Conservation (phyloP, 2,329 filamentous ascomycete species). For the Trematosphaeria pertusa region DNA sequence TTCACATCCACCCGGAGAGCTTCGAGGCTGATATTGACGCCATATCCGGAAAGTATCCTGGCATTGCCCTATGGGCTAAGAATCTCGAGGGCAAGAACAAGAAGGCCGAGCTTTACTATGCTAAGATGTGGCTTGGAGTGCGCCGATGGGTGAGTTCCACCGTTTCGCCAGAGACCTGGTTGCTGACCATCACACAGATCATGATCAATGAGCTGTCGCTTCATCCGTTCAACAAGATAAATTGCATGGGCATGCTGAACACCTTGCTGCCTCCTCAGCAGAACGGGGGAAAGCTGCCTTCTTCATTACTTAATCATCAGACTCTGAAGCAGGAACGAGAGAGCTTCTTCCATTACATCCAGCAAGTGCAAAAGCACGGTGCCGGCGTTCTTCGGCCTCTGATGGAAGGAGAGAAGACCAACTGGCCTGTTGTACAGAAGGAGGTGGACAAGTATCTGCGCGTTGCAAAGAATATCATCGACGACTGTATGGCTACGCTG, state of each 20-base stretch:
- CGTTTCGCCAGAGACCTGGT: neutral
- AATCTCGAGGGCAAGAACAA: conserved; percentile 54
- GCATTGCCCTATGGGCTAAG: conserved; percentile 63
- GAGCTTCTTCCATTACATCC: conserved; percentile 68
- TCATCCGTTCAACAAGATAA: conserved; percentile 68
- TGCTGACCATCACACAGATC: conserved; percentile 51
- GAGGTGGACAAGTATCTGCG: conserved; percentile 65
- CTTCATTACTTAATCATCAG: conserved; percentile 58
- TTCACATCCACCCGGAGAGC: conserved; percentile 60
- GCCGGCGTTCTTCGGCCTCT: conserved; percentile 60
- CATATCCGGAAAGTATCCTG: conserved; percentile 60
- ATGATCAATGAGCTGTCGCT: conserved; percentile 70
- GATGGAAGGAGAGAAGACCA: conserved; percentile 61
- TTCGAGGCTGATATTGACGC: conserved; percentile 55
- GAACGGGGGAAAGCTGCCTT: conserved; percentile 48
- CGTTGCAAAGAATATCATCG: conserved; percentile 66
- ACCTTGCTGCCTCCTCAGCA: conserved; percentile 68
- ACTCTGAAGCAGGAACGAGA: conserved; percentile 65
- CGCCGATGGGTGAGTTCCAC: conserved; percentile 65
- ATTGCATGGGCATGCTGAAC: conserved; percentile 72
- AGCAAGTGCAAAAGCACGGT: conserved; percentile 63
- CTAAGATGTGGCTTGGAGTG: conserved; percentile 66
- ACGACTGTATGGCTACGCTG: conserved; percentile 61
- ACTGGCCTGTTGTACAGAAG: conserved; percentile 59
- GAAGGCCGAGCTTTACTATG: conserved; percentile 56